These are phyloP conservation scores for Dactylis glomerata DNA, from an alignment of 176 grass and related monocot genomes.

Conservation along the genomic window DNA sequence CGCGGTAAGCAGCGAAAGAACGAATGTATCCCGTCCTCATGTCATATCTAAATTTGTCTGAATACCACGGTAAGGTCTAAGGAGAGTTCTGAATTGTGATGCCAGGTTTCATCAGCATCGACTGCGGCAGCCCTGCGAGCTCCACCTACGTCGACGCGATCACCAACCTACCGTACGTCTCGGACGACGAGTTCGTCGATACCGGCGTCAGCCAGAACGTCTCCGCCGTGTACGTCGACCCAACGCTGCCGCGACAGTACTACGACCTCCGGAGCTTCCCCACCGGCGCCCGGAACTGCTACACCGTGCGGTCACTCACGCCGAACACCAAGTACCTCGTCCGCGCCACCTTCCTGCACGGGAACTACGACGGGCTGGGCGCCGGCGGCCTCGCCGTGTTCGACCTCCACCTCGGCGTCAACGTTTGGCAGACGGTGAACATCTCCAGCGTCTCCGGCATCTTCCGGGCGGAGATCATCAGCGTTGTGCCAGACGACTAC, in stretches of 20 bases:
- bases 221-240: not conserved
- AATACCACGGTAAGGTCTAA: too few relatives aligned
- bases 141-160: not conserved
- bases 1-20: not conserved
- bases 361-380: conserved; percentile 58
- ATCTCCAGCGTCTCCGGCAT: conserved; percentile 2
- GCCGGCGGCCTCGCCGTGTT: conserved; percentile 25
- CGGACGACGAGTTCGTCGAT: conserved; percentile 30
- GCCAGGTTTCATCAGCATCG: conserved; percentile 10
- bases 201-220: conserved; percentile 19
- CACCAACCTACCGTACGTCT: conserved; percentile 12
- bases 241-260: not conserved
- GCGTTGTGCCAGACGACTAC: conserved; percentile 6
- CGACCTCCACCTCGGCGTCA: conserved; percentile 57
- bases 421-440: conserved; percentile 41
- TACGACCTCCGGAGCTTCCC: conserved; percentile 50
- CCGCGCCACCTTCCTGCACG: conserved; percentile 40
- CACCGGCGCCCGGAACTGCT: conserved; percentile 40
- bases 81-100: not conserved
- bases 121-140: not conserved
- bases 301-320: conserved; percentile 21
- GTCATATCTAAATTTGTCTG: not conserved
- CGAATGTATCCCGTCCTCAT: not conserved
- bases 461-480: conserved; percentile 18
- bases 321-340: conserved; percentile 43